These are phyloP conservation scores for Sclerotinia subarctica DNA, from an alignment of 2,329 filamentous ascomycete genomes.

Conservation along the genomic window DNA sequence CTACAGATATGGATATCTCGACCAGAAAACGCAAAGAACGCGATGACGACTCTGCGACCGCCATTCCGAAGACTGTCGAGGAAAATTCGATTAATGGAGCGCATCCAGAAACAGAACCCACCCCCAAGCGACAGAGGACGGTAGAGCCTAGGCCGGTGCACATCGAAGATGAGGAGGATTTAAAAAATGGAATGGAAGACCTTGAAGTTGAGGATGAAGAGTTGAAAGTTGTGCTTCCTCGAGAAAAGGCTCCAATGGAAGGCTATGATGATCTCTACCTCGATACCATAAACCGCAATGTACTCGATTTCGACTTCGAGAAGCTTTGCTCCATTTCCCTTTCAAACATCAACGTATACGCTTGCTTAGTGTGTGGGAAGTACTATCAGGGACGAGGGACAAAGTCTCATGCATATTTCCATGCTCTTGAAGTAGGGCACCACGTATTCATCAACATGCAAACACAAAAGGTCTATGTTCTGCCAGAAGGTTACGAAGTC, in stretches of 20 bases:
- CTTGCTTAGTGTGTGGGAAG: slow-evolving; percentile 94
- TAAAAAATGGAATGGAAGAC: slow-evolving; percentile 33
- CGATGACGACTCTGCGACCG: slow-evolving; percentile 2
- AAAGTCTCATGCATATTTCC: slow-evolving; percentile 96
- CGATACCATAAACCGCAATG: slow-evolving; percentile 89
- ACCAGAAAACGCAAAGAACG: slow-evolving; percentile 18
- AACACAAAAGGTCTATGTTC: slow-evolving; percentile 83
- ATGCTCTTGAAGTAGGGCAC: slow-evolving; percentile 90
- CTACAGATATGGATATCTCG: slow-evolving; percentile 10
- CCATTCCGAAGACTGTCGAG: neutral
- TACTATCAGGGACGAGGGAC: slow-evolving; percentile 94
- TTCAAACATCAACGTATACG: slow-evolving; percentile 98
- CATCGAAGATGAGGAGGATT: slow-evolving; percentile 29
- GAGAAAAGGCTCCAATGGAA: slow-evolving; percentile 75
- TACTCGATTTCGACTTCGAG: slow-evolving; percentile 98
- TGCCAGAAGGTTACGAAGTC: slow-evolving; percentile 97
- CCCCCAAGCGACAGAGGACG: slow-evolving; percentile 17
- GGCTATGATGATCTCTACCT: slow-evolving; percentile 96
- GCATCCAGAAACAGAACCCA: slow-evolving; percentile 12
- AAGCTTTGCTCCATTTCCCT: slow-evolving; percentile 95
- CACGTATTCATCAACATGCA: slow-evolving; percentile 99
- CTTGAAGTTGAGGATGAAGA: slow-evolving; percentile 39
- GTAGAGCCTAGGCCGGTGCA: slow-evolving; percentile 11
- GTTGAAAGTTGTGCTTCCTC: slow-evolving; percentile 44
- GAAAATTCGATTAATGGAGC: neutral